These are phyloP conservation scores for Boletus hoseneyae DNA, from an alignment of 1,284 basidiomycete genomes.

Conservation along the genomic window DNA sequence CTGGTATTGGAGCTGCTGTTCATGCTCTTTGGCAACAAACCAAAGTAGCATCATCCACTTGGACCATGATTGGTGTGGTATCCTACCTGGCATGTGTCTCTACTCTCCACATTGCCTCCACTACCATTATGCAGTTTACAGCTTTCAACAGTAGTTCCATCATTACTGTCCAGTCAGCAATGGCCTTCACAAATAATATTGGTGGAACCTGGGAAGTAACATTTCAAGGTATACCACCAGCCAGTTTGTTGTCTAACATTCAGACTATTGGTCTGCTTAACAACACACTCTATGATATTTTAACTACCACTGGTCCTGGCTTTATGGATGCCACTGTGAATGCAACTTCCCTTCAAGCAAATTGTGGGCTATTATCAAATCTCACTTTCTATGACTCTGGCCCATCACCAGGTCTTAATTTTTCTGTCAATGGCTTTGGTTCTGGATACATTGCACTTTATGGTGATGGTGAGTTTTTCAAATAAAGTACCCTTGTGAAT, in stretches of 20 bases:
- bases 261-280: background rate
- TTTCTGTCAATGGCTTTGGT: background rate
- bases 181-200: background rate
- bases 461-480: too few species aligned
- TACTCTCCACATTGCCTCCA: slow-evolving; percentile 8
- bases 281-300: background rate
- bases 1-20: slow-evolving; percentile 5
- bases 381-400: background rate
- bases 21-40: slow-evolving; percentile 4
- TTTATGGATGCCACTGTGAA: slow-evolving; percentile 6
- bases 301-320: background rate
- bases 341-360: slow-evolving; percentile 5
- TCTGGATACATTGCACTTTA: background rate
- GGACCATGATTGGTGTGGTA: slow-evolving; percentile 4
- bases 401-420: background rate
- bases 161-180: background rate
- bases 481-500: too few species aligned
- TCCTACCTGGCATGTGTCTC: slow-evolving; percentile 7
- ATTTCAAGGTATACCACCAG: background rate
- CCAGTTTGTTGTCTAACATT: background rate
- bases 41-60: background rate
- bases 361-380: slow-evolving; percentile 6
- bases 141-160: slow-evolving; percentile 3
- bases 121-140: slow-evolving; percentile 16
- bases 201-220: background rate